Base-by-base conservation (phyloP, 1,284 basidiomycete species). In the Ustilago sp. region DNA sequence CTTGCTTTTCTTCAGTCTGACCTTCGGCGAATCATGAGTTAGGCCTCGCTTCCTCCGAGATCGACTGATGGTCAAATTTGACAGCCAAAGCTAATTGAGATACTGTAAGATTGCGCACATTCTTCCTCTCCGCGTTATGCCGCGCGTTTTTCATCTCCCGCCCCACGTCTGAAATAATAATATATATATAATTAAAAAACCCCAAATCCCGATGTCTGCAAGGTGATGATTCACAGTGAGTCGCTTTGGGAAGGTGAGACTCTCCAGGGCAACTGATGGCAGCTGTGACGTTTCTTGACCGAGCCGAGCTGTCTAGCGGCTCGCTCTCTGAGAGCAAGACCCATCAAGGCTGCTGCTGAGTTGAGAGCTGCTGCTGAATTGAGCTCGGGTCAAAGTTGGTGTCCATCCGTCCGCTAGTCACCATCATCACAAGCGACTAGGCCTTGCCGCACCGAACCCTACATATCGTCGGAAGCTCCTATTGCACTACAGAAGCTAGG, bases 71-170 rank as follows among this genome's bases (percentile, higher is more conserved):
- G 23, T 28, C 23, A 28, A 28, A 28, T 28, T 28, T 38, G 38
- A 28, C 53, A 19, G 48, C 8, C 11, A 9, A 13, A 50, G 48
- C 48, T 50, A 13, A 50, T 28, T 50, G 48, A 31, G 23, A 28
- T 28, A 28, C 23, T 28, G 23, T 13, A 50, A 50, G 12, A 50
- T 19, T 11, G 17, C 48, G 23, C 23, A 28, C 23, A 3, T 15
- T 17, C 15, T 19, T 45, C 19, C 2, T 54, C 52, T 36, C 36
- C 52, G 52, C 36, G 52, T 17, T 35, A 13, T 38, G n/a, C 34
- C 35, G n/a, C 17, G 32, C 23, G 19, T n/a, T 38, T 31, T 39
- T 13, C 34, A 61, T 39, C 59, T 61, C 59, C 51, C 41, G 50
- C 36, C 59, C 59, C 50, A 45, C 51, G 51, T 32, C 39, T 28